These are phyloP conservation scores for Ophiostoma sp. DNA, from an alignment of 2,329 filamentous ascomycete genomes.

Conservation along the genomic window DNA sequence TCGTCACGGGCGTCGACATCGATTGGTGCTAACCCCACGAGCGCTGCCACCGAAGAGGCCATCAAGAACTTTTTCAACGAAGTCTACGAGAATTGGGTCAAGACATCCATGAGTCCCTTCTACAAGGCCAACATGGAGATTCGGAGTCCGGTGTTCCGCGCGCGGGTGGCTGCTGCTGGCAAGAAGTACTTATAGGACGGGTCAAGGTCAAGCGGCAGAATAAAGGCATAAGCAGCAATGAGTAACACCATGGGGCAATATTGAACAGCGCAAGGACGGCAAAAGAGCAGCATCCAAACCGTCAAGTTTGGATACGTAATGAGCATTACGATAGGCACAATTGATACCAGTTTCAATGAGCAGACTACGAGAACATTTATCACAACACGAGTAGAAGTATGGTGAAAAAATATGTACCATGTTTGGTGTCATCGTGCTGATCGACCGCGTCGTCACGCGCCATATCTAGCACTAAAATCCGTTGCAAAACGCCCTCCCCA, in stretches of 20 bases:
- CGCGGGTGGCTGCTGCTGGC: slow-evolving; percentile 79
- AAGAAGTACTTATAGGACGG: slow-evolving; percentile 76
- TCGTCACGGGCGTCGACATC: slow-evolving; percentile 63
- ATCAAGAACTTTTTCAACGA: slow-evolving; percentile 93
- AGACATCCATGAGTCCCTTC: slow-evolving; percentile 96
- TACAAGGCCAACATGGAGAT: slow-evolving; percentile 84
- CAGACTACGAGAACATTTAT: neutral
- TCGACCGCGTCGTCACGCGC: slow-evolving; percentile 25
- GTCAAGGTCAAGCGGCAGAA: neutral
- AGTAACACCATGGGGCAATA: no score
- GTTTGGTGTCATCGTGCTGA: slow-evolving; percentile 23
- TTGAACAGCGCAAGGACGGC: neutral
- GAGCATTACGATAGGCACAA: neutral
- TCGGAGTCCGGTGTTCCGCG: slow-evolving; percentile 80
- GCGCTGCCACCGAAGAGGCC: slow-evolving; percentile 90
- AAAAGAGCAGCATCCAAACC: neutral
- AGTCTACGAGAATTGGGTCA: slow-evolving; percentile 95
- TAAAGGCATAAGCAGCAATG: neutral
- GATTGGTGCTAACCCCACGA: slow-evolving; percentile 80
- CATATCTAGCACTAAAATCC: slow-evolving; percentile 19
- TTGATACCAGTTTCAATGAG: neutral
- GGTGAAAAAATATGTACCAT: slow-evolving; percentile 15
- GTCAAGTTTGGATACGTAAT: slow-evolving; percentile 4
- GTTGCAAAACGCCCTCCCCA: slow-evolving; percentile 22
- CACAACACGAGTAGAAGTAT: neutral